phyloP scores from a whole-genome alignment of 2,329 filamentous ascomycete genomes.

The Botrytis medusae region DNA sequence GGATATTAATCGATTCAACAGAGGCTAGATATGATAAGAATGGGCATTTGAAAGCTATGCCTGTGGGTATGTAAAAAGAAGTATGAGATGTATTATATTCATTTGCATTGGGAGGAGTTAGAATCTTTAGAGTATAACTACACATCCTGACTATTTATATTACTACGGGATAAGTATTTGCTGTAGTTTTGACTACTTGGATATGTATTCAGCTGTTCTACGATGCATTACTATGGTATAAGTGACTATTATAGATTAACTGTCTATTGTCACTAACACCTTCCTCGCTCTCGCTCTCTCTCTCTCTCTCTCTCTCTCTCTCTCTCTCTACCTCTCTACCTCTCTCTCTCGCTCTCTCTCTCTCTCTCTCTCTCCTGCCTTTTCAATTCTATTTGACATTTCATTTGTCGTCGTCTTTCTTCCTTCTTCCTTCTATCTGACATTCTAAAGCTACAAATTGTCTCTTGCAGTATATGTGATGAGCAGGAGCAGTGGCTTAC shows the following conservation, averaged over 20 bases:
- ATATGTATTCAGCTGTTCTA: not conserved
- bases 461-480: not conserved
- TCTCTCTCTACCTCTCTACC: not conserved
- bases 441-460: not conserved
- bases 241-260: not conserved
- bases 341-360: not conserved
- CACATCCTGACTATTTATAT: slow-evolving; percentile 1
- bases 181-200: not conserved
- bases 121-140: not conserved
- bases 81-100: slow-evolving; percentile 12
- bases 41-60: slow-evolving; percentile 55
- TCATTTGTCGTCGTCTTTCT: not conserved
- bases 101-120: slow-evolving; percentile 29
- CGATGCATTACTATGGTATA: not conserved
- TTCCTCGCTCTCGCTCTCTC: not conserved
- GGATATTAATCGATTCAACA: slow-evolving; percentile 40
- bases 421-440: not conserved
- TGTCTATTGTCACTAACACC: not conserved
- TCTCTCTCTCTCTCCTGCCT: not conserved
- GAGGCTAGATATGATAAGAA: slow-evolving; percentile 84
- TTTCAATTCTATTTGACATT: not conserved
- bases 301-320: not conserved
- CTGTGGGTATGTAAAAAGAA: slow-evolving; percentile 28
- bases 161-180: not conserved
- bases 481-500: not conserved